Evolutionary conservation across 2,329 filamentous ascomycete genomes (phyloP).

Genomic region (Neodidymelliopsis sp.): DNA sequence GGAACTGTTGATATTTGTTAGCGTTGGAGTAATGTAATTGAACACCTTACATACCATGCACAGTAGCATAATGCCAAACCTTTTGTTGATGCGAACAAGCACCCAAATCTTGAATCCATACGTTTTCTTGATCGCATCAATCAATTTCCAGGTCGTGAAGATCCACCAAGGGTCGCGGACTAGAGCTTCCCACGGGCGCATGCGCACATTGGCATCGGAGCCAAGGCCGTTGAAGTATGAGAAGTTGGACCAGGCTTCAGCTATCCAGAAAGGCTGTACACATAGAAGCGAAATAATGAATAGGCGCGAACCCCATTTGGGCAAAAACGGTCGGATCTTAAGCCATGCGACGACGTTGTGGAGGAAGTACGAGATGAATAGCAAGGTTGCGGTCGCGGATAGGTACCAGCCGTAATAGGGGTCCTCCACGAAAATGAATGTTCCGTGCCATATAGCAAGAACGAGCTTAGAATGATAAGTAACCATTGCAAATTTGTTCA

Average conservation of each 20-base stretch:
- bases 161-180: conserved; percentile 48
- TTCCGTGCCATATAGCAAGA: conserved; percentile 48
- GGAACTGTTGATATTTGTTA: conserved; percentile 1
- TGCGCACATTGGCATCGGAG: conserved; percentile 36
- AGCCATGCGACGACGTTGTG: conserved; percentile 48
- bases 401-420: conserved; percentile 46
- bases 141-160: conserved; percentile 45
- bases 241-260: conserved; percentile 47
- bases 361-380: conserved; percentile 48
- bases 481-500: background rate
- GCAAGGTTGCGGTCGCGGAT: conserved; percentile 42
- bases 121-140: conserved; percentile 43
- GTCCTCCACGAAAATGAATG: conserved; percentile 45
- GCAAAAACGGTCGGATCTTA: conserved; percentile 46
- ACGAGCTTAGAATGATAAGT: conserved; percentile 36
- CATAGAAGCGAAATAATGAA: conserved; percentile 43
- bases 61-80: conserved; percentile 45
- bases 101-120: conserved; percentile 39
- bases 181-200: conserved; percentile 44
- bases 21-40: background rate
- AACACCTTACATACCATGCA: conserved; percentile 35
- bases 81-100: conserved; percentile 36
- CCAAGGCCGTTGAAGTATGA: conserved; percentile 46
- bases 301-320: conserved; percentile 42
- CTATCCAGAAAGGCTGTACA: conserved; percentile 47